Conservation (phyloP, 2,329 filamentous ascomycete species). For the Diaporthe helianthi region DNA sequence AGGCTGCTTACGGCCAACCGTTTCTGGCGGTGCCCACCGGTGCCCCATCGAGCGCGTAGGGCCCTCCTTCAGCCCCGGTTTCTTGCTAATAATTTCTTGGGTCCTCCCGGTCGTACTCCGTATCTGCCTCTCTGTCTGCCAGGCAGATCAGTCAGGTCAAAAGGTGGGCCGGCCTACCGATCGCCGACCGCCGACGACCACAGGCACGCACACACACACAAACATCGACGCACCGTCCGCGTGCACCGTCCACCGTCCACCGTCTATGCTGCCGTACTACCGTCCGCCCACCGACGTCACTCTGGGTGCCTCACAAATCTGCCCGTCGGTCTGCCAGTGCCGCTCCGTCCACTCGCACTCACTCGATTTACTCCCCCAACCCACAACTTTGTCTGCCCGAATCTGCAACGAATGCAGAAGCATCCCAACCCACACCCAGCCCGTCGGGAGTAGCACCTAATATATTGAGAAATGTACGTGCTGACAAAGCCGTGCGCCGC, state of each 20-base stretch:
- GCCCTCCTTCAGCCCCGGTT: background rate
- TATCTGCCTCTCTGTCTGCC: no score
- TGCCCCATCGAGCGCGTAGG: background rate
- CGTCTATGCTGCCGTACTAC: background rate
- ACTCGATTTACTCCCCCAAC: background rate
- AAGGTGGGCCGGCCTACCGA: background rate
- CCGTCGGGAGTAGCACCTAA: background rate
- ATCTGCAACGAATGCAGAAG: background rate
- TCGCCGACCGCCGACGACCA: background rate
- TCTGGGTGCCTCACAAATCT: conserved; percentile 4
- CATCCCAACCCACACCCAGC: background rate
- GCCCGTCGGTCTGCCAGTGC: background rate
- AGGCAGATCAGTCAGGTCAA: background rate
- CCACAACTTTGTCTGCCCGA: background rate
- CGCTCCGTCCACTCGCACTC: background rate
- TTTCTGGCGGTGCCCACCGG: background rate
- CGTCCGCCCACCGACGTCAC: conserved; percentile 15
- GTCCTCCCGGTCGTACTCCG: background rate
- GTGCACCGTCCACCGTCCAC: background rate
- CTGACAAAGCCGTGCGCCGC: conserved; percentile 10
- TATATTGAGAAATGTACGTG: background rate
- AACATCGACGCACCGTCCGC: background rate
- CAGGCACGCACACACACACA: no score
- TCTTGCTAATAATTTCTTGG: background rate
- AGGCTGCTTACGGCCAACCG: background rate